Conservation (phyloP, 345 rosid genomes). For the Aegle marmelos region DNA sequence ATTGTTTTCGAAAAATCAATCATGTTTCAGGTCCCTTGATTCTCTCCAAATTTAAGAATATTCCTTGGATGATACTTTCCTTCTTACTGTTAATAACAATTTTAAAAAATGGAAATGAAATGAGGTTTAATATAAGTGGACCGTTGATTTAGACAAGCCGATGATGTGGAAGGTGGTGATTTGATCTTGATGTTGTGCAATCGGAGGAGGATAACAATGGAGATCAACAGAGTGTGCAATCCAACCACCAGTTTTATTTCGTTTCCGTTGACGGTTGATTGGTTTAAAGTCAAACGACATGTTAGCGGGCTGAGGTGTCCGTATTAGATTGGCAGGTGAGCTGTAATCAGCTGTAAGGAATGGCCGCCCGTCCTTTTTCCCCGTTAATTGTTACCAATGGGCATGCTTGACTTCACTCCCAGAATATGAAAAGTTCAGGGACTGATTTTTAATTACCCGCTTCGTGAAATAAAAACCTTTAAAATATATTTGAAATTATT, state of each 20-base stretch:
- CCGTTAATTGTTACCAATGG: too few relatives aligned
- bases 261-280: neutral
- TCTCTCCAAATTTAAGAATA: neutral
- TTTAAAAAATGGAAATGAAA: neutral
- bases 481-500: too few relatives aligned
- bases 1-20: neutral
- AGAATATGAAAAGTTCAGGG: too few relatives aligned
- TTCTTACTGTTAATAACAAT: neutral
- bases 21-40: neutral
- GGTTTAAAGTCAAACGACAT: neutral
- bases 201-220: neutral
- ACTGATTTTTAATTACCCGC: too few relatives aligned
- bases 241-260: accelerated
- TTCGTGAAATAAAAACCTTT: too few relatives aligned
- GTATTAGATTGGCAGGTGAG: neutral
- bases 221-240: too few relatives aligned
- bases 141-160: neutral
- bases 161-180: neutral
- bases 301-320: neutral
- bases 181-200: neutral
- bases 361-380: too few relatives aligned
- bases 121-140: neutral
- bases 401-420: too few relatives aligned
- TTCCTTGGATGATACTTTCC: neutral
- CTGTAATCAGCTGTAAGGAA: neutral